Base-by-base conservation (phyloP, 225 moss, liverwort and hornwort genomes). In the Marchantia polymorpha region DNA sequence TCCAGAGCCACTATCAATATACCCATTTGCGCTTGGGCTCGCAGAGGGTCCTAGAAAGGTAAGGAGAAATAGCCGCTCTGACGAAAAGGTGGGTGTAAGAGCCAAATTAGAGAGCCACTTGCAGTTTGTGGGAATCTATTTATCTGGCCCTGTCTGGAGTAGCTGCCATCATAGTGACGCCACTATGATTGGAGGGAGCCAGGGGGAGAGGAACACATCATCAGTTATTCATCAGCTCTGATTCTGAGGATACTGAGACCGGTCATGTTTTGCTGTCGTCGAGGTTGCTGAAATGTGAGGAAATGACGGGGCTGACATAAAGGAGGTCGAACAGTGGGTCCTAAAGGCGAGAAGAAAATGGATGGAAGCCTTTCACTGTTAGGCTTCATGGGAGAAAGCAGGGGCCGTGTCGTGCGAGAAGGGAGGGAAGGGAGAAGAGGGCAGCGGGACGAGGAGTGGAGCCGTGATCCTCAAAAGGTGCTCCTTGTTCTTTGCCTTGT, bases 141-240 rank as follows among this genome's bases (percentile, higher is more conserved):
- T 55, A 55, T 55, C 55, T 55, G 22, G 20, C 20, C 23, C 8
- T 63, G n/a, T 63, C 23, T 63, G 63, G 20, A 7, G 8, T 63
- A 63, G 63, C 63, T 63, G 23, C 63, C 63, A 20, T 63, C 63
- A 63, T 20, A 63, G 63, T 63, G 63, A 63, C 63, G 63, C 63
- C 23, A 63, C 63, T 63, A 63, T 63, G 63, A 63, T 63, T 63
- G 63, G 63, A 63, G 63, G 63, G 63, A 63, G n/a, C 63, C 22
- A 63, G 63, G 63, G 63, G 22, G 23, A 63, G 8, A 23, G 23
- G 63, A 63, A 20, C 63, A 63, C 22, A 63, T 63, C 63, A 63
- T 63, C 63, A 63, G 16, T 63, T 63, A 20, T 63, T 63, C 63
- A 63, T 63, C 63, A 63, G 17, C 17, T 63, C 22, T 23, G 23